Conservation (phyloP, 129 eudicot genomes). For the Helianthus annuus region DNA sequence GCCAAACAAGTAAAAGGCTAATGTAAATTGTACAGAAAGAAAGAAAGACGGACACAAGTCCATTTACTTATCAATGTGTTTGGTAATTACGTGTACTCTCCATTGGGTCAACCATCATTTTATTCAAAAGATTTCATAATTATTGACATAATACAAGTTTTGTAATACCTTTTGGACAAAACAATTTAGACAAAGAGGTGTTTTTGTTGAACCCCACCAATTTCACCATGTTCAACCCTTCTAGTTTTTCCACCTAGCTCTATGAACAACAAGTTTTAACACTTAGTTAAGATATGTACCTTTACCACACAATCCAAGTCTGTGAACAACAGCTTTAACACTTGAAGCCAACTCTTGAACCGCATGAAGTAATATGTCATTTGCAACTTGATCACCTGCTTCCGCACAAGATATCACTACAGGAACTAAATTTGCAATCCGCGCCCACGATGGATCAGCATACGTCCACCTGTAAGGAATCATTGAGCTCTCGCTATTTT, state of each 20-base stretch:
- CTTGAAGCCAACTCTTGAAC: conserved; percentile 70
- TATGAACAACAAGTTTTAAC: conserved; percentile 68
- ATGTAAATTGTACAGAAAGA: no score
- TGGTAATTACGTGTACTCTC: no score
- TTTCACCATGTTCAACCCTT: no score
- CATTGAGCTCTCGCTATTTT: no score
- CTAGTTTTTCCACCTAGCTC: neutral
- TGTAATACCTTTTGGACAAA: no score
- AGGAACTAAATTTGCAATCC: conserved; percentile 89
- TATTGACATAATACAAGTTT: no score
- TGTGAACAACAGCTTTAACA: conserved; percentile 73
- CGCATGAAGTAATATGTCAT: conserved; percentile 58
- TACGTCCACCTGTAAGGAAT: conserved; percentile 74
- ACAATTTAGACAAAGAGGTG: no score
- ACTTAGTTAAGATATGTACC: conserved; percentile 30
- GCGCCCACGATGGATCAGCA: conserved; percentile 98
- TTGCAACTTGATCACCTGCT: conserved; percentile 74
- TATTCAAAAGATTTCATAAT: no score
- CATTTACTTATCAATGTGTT: no score
- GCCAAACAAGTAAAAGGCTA: conserved; percentile 17
- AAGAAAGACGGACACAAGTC: no score
- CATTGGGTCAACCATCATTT: neutral
- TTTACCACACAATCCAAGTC: conserved; percentile 68
- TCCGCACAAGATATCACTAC: conserved; percentile 79
- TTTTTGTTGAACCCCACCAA: no score